A percentile compares a stretch with the other conserved stretches of the same genome.
These are phyloP conservation scores for Nakataea oryzae DNA, from an alignment of 2,329 filamentous ascomycete genomes.

Conservation along the genomic window DNA sequence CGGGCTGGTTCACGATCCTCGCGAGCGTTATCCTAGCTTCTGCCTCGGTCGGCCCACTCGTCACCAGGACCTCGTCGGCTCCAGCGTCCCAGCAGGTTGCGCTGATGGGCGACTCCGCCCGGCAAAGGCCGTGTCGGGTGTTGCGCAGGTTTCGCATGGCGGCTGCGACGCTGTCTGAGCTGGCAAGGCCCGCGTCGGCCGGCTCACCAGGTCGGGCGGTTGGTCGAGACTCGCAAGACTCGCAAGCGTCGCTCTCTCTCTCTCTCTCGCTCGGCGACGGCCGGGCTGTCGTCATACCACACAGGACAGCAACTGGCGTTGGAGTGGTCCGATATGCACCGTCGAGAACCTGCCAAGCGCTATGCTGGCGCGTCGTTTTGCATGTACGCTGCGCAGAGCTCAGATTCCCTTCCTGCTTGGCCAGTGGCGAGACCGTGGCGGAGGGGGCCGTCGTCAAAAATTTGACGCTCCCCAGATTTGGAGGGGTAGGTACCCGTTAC, in stretches of 20 bases:
- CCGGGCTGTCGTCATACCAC: background rate
- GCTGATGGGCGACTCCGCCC: slow-evolving; percentile 51
- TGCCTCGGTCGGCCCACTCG: slow-evolving; percentile 67
- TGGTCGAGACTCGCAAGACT: background rate
- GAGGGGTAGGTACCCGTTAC: background rate
- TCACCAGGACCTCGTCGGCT: slow-evolving; percentile 68
- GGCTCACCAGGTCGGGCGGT: too few species aligned
- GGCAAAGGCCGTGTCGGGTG: slow-evolving; percentile 59
- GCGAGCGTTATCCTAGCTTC: slow-evolving; percentile 65
- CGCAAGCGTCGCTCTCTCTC: background rate
- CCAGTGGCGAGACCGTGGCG: background rate
- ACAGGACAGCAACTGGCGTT: background rate
- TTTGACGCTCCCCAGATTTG: background rate
- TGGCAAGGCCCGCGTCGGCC: background rate
- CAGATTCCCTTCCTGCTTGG: background rate
- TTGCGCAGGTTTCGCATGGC: slow-evolving; percentile 84
- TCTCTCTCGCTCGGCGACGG: background rate
- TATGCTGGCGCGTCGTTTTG: background rate
- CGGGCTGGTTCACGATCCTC: slow-evolving; percentile 24
- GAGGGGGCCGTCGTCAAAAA: background rate
- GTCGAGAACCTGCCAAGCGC: background rate
- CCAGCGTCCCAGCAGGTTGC: slow-evolving; percentile 79
- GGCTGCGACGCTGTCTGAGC: background rate
- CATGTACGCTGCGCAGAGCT: background rate
- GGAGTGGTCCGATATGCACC: background rate